Evolutionary conservation across 768 basidiomycete species (phyloP), one percentile per base, ranked within the genome.

Genomic region (Rhizopogon rudus): DNA sequence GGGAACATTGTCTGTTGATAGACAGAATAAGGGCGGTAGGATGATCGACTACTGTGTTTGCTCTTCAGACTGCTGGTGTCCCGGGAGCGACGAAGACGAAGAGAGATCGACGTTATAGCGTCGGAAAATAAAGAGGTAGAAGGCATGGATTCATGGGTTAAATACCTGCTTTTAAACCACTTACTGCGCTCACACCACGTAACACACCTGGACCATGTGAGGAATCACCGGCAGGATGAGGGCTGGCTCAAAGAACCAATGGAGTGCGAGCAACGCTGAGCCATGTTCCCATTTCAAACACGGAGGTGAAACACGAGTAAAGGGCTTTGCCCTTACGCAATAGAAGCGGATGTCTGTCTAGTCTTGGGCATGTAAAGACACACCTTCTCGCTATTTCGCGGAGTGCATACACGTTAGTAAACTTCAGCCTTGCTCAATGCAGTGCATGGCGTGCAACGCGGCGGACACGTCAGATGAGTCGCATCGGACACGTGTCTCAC

Each of bases 1-100:
- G 81, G 76, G 48, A 74, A 59, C 71, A 77, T 78, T 71, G 77
- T 83, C 52, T 77, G 76, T 66, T 80, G 73, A 69, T 78, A 73
- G 44, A 79, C 68, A 51, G 73, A 67, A 65, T 76, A 77, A n/a
- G 74, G 67, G 35, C 62, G 65, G 67, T 77, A 72, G 40, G 67
- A 66, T n/a, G 65, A 65, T 40, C 46, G 68, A 59, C 59, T 54
- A 61, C 45, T 57, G 64, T 60, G 48, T 58, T 59, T 60, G 58
- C 56, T 67, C 64, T 67, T 62, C 55, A 60, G 57, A 57, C 56
- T 69, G 60, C 61, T 58, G 62, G 64, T 60, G 44, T 68, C 67
- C 51, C 69, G 68, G 57, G 72, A 55, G 51, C 66, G 63, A 56
- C 67, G 63, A 60, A 69, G 72, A 44, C 65, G 66, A 58, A 71